Conservation (phyloP, 192 early-diverging fungal species). For the Coemansia sp. region DNA sequence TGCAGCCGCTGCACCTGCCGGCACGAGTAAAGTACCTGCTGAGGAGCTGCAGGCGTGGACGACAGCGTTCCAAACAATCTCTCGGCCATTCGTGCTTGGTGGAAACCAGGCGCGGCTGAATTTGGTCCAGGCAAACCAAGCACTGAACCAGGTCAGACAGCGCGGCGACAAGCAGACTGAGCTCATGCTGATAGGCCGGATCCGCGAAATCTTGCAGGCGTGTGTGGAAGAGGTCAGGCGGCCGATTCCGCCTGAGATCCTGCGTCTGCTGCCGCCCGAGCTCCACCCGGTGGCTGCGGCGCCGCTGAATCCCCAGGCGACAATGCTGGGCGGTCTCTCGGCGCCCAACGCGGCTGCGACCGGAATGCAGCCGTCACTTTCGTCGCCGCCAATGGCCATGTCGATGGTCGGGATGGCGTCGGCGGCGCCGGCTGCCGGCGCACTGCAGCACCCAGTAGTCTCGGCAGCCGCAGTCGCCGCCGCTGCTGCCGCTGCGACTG, state of each 20-base stretch:
- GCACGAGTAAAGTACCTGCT: not conserved
- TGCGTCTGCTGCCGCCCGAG: slow-evolving; percentile 8
- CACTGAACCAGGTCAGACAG: slow-evolving; percentile 3
- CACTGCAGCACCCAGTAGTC: not conserved
- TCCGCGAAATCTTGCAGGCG: slow-evolving; percentile 3
- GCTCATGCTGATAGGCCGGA: not conserved
- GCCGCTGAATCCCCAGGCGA: not conserved
- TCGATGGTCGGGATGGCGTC: slow-evolving; percentile 7
- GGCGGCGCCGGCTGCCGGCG: not conserved
- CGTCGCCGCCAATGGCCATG: slow-evolving; percentile 19
- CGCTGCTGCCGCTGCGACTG: slow-evolving; percentile 3
- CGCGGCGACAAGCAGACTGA: slow-evolving; percentile 18
- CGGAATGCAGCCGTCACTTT: slow-evolving; percentile 16
- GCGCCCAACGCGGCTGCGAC: no score
- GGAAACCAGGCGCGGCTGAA: slow-evolving; percentile 3
- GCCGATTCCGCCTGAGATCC: not conserved
- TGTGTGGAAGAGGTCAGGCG: not conserved
- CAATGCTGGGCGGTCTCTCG: no score
- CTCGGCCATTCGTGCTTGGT: slow-evolving; percentile 19
- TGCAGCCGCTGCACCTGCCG: not conserved
- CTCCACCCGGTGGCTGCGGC: not conserved
- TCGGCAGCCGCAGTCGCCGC: not conserved
- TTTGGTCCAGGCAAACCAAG: slow-evolving; percentile 4
- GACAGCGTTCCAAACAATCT: slow-evolving; percentile 5
- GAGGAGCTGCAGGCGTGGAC: slow-evolving; percentile 25